Evolutionary conservation across 345 rosid genomes (phyloP), one percentile per base, ranked within the genome.

Genomic region (Noccaea caerulescens): DNA sequence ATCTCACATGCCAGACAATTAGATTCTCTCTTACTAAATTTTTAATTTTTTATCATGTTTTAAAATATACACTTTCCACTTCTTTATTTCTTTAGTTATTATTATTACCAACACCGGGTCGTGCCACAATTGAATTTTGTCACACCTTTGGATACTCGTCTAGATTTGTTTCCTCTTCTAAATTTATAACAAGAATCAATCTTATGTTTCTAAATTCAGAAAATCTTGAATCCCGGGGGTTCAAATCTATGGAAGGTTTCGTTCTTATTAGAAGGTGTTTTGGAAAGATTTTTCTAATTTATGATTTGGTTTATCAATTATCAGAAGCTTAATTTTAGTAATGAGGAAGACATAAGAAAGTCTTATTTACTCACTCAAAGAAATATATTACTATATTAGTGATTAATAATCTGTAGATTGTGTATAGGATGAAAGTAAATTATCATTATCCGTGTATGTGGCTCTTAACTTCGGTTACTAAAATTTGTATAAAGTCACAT

Each of bases 1-100:
- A 11, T 58, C 61, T 73, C 76, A 72, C 58, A 42, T 62, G 76
- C 69, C 38, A 62, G 27, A 53, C 63, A 42, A 0, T 62, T 62
- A 71, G 33, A 71, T 71, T 42, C 71, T 72, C 71, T 72, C 43
- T 56, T 4, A 10, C 49, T 5, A 37, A 63, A 55, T 20, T 34
- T 53, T 53, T 5, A 37, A 63, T 45, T 20, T 34, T 53, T 53
- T 20, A 20, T 20, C 52, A 59, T 37, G 33, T 20, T 54, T 18
- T 51, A 51, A 47, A 18, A 20, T 44, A 13, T 23, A 41, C 33
- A 23, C 57, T 43, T 59, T 11, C 10, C 36, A 1, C 16, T 27
- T 52, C n/a, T 25, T 34, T 39, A 20, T 45, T 34, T 51, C 11
- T 20, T 32, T 41, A 32, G 53, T 30, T 20, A 20, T 20, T 44